phyloP scores from a whole-genome alignment of 768 basidiomycete species.

The Amanita exitialis region DNA sequence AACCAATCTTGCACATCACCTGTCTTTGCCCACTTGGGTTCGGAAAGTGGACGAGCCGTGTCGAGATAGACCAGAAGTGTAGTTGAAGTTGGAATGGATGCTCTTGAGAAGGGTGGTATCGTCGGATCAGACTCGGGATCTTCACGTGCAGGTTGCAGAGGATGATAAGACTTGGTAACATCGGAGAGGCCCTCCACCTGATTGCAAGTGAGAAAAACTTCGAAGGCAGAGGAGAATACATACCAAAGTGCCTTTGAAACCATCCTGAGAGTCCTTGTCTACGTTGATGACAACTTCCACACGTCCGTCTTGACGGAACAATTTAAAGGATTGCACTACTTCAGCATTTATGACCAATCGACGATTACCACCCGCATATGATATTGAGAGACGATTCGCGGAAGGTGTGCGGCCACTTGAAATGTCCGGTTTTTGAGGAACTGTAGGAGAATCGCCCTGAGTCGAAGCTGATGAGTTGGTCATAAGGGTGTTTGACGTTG shows the following conservation, averaged over 20 bases:
- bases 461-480: constrained; percentile 32
- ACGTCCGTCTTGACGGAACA: constrained; percentile 74
- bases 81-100: constrained; percentile 40
- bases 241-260: constrained; percentile 70
- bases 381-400: constrained; percentile 85
- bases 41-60: constrained; percentile 78
- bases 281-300: constrained; percentile 74
- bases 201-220: constrained; percentile 9
- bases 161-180: constrained; percentile 57
- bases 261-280: constrained; percentile 41
- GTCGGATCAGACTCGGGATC: constrained; percentile 42
- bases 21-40: constrained; percentile 94
- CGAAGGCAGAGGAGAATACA: constrained; percentile 16
- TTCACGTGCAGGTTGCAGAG: constrained; percentile 38
- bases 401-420: constrained; percentile 47
- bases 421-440: constrained; percentile 21
- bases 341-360: constrained; percentile 86
- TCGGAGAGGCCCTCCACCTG: constrained; percentile 74
- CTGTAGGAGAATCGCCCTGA: constrained; percentile 36
- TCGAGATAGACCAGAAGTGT: constrained; percentile 77
- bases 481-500: constrained; percentile 37
- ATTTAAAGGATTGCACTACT: constrained; percentile 69
- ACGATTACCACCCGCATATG: constrained; percentile 83
- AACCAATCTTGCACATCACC: constrained; percentile 94
- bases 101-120: constrained; percentile 64